These are phyloP conservation scores for Actinomucor elegans DNA, from an alignment of 371 early-diverging fungal genomes.

Conservation along the genomic window DNA sequence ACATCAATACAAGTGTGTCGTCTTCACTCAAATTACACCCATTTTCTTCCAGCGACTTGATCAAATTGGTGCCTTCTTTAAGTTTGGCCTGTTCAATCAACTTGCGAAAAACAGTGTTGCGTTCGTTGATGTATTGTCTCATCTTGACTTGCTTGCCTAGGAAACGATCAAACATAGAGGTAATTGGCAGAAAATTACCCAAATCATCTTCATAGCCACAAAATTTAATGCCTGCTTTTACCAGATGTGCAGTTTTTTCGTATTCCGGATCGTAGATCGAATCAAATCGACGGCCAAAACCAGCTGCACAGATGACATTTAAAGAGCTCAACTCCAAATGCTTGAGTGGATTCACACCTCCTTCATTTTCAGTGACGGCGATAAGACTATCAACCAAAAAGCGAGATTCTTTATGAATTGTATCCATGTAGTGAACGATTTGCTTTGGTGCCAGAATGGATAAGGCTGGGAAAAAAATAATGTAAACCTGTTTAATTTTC, in stretches of 20 bases:
- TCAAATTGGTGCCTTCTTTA: not conserved
- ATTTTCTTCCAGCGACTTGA: slow-evolving; percentile 2
- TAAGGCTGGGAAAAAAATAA: not conserved
- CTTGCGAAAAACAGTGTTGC: slow-evolving; percentile 4
- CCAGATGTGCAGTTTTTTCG: not conserved
- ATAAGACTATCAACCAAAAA: not conserved
- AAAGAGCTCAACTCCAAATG: slow-evolving; percentile 1
- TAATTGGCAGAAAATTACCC: not conserved
- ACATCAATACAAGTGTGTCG: not conserved
- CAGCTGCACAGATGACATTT: slow-evolving; percentile 8
- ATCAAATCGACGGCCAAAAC: not conserved
- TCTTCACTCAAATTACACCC: not conserved
- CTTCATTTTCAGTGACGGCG: not conserved
- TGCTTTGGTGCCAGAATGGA: slow-evolving; percentile 14
- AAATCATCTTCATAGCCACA: slow-evolving; percentile 8
- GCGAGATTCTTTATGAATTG: not conserved
- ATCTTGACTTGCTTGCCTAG: not conserved
- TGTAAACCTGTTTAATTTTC: too few species aligned
- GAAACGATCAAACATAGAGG: not conserved
- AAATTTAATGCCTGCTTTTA: not conserved
- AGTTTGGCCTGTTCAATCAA: not conserved
- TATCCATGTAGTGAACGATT: not conserved
- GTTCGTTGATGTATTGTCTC: not conserved
- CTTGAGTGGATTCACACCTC: not conserved
- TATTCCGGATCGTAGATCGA: slow-evolving; percentile 6